phyloP scores from a whole-genome alignment of 2,329 filamentous ascomycete species.

The Chrysoporthe cubensis region DNA sequence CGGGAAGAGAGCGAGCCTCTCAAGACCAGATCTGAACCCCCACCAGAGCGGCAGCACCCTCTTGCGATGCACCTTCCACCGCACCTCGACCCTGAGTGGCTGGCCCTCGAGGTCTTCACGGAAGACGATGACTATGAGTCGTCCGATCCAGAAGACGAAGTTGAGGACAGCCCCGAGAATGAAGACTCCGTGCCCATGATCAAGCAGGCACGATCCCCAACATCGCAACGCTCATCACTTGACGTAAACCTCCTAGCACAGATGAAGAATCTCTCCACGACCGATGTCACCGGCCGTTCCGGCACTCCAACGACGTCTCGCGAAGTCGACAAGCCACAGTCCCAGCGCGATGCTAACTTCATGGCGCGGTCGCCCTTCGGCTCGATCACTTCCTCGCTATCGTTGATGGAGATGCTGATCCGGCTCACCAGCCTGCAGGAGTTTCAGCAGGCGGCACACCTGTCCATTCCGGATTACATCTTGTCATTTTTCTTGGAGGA shows the following conservation, averaged over 20 bases:
- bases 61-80: slow-evolving; percentile 65
- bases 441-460: slow-evolving; percentile 86
- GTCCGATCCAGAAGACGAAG: slow-evolving; percentile 40
- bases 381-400: slow-evolving; percentile 61
- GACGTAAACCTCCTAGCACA: slow-evolving; percentile 46
- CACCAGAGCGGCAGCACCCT: slow-evolving; percentile 25
- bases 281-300: slow-evolving; percentile 18
- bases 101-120: slow-evolving; percentile 84
- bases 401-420: slow-evolving; percentile 85
- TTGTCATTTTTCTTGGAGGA: slow-evolving; percentile 82
- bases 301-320: slow-evolving; percentile 9
- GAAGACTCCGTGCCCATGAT: slow-evolving; percentile 33
- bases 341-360: slow-evolving; percentile 35
- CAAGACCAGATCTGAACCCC: background rate
- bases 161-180: slow-evolving; percentile 36
- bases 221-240: slow-evolving; percentile 36
- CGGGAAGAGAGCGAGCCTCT: slow-evolving; percentile 39
- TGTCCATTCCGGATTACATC: slow-evolving; percentile 88
- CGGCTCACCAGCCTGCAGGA: slow-evolving; percentile 87
- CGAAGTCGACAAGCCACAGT: slow-evolving; percentile 16
- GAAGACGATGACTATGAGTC: slow-evolving; percentile 60
- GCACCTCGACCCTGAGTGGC: slow-evolving; percentile 86
- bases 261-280: slow-evolving; percentile 40
- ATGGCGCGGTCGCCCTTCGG: slow-evolving; percentile 53
- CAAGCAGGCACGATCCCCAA: slow-evolving; percentile 15